phyloP scores from a whole-genome alignment of 2,329 filamentous ascomycete species.

The Dothideomycetidae sp. region DNA sequence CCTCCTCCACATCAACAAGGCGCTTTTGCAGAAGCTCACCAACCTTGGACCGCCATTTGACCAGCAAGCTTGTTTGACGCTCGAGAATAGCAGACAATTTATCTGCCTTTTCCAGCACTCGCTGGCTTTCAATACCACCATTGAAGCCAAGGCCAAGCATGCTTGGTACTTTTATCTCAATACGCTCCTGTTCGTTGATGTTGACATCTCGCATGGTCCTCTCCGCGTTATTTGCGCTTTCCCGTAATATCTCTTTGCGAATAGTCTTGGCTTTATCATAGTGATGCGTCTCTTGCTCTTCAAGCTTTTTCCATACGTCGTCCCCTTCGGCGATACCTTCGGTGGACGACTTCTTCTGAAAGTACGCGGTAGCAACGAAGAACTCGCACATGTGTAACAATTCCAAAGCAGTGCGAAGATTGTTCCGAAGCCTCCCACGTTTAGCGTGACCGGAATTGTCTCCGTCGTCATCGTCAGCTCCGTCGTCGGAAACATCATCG shows the following conservation, averaged over 20 bases:
- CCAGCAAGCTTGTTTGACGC: constrained; percentile 53
- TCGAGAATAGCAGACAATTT: constrained; percentile 53
- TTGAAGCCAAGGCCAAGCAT: constrained; percentile 38
- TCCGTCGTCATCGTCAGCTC: constrained; percentile 23
- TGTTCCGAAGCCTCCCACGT: constrained; percentile 34
- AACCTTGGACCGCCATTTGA: constrained; percentile 61
- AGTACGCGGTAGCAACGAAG: constrained; percentile 71
- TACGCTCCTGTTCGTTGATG: constrained; percentile 28
- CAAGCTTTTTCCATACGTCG: constrained; percentile 49
- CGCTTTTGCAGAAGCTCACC: constrained; percentile 57
- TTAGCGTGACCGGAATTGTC: constrained; percentile 17
- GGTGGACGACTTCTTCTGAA: constrained; percentile 62
- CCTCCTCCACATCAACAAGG: constrained; percentile 68
- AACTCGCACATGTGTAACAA: constrained; percentile 70
- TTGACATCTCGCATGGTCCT: constrained; percentile 50
- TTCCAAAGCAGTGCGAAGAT: constrained; percentile 60
- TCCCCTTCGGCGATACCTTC: constrained; percentile 51
- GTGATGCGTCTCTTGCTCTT: constrained; percentile 53
- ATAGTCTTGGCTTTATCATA: constrained; percentile 70
- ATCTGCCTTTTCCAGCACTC: constrained; percentile 52
- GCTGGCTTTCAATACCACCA: constrained; percentile 59
- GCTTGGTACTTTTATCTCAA: constrained; percentile 15
- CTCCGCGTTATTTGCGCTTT: constrained; percentile 44
- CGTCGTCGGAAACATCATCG: constrained; percentile 12
- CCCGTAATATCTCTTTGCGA: constrained; percentile 60